Percentiles rank a stretch among this genome's conserved stretches.
Conservation (phyloP, 2,329 filamentous ascomycete species). For the Ophiostoma novo-ulmi region DNA sequence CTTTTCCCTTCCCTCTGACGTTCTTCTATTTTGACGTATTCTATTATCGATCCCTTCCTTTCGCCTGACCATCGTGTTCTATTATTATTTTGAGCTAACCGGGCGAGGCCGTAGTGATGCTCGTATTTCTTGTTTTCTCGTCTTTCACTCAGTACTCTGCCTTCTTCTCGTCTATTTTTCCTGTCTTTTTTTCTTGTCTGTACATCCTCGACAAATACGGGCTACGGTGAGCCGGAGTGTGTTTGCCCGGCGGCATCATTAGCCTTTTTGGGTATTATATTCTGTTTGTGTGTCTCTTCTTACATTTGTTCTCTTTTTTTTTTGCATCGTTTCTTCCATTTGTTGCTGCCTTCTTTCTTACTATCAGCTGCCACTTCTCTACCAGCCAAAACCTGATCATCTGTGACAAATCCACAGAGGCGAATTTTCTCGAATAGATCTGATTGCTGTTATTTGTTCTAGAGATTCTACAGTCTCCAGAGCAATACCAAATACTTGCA, state of each 20-base stretch:
- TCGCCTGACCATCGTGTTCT: not conserved
- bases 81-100: slow-evolving; percentile 9
- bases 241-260: slow-evolving; percentile 6
- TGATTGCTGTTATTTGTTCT: not conserved
- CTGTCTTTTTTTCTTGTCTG: not conserved
- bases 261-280: not conserved
- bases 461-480: not conserved
- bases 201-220: slow-evolving; percentile 7
- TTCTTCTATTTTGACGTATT: not conserved
- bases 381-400: not conserved
- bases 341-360: not conserved
- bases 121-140: slow-evolving; percentile 1
- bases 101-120: slow-evolving; percentile 3
- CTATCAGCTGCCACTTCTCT: not conserved
- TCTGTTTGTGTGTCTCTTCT: not conserved
- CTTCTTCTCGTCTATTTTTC: not conserved
- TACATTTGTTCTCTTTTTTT: not conserved
- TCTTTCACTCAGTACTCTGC: not conserved
- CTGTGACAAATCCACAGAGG: slow-evolving; percentile 11
- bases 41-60: not conserved
- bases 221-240: slow-evolving; percentile 5
- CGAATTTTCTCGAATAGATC: not conserved
- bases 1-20: not conserved
- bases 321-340: not conserved
- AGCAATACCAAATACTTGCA: not conserved